phyloP scores from a whole-genome alignment of 129 eudicot species.

The Arctium lappa region DNA sequence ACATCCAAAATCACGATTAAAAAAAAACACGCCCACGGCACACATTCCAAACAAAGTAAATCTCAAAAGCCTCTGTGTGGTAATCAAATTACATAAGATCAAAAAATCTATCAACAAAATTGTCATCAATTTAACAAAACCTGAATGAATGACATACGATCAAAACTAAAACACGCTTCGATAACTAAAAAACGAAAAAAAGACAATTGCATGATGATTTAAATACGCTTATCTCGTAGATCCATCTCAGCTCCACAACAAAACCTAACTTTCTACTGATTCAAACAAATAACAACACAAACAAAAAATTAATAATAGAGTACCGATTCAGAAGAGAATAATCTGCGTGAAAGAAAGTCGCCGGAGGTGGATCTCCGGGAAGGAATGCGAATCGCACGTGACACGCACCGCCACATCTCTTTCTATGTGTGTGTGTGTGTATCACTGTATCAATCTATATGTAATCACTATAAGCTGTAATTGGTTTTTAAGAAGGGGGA shows the following conservation, averaged over 20 bases:
- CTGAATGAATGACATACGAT: not conserved
- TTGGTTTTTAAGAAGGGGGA: slow-evolving; percentile 19
- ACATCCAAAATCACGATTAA: slow-evolving; percentile 13
- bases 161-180: not conserved
- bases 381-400: slow-evolving; percentile 65
- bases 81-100: slow-evolving; percentile 12
- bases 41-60: slow-evolving; percentile 17
- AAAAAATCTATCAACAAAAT: slow-evolving; percentile 12
- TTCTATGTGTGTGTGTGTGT: slow-evolving; percentile 16
- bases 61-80: not conserved
- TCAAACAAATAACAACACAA: not conserved
- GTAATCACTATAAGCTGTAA: not conserved
- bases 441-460: slow-evolving; percentile 10
- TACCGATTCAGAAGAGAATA: slow-evolving; percentile 68
- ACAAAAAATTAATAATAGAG: not conserved
- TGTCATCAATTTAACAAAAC: not conserved
- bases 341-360: slow-evolving; percentile 33
- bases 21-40: not conserved
- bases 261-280: slow-evolving; percentile 24
- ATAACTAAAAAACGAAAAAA: not conserved
- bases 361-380: slow-evolving; percentile 56
- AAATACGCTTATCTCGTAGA: slow-evolving; percentile 14
- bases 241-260: slow-evolving; percentile 18
- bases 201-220: slow-evolving; percentile 26
- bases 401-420: slow-evolving; percentile 88